Conservation (phyloP, 257 asterid genomes). For the Capsicum pubescens region DNA sequence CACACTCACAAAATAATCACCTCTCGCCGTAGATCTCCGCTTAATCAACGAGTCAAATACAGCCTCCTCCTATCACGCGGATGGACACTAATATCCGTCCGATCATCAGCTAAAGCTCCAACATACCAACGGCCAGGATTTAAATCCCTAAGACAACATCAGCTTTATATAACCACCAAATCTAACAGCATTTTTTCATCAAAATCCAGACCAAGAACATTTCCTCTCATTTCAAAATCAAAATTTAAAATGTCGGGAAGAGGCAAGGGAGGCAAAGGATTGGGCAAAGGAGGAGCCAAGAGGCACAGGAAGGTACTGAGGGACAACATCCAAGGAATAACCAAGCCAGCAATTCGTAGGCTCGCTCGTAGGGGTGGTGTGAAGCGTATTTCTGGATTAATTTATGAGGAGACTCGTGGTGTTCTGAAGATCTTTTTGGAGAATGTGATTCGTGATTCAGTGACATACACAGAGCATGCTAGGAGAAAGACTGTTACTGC, state of each 20-base stretch:
- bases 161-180: background rate
- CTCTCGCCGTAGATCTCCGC: background rate
- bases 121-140: background rate
- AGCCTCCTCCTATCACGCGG: background rate
- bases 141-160: background rate
- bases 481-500: slow-evolving; percentile 25
- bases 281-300: slow-evolving; percentile 23
- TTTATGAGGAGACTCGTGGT: slow-evolving; percentile 18
- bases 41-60: background rate
- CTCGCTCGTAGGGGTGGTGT: slow-evolving; percentile 26
- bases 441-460: slow-evolving; percentile 20
- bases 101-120: background rate
- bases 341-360: background rate
- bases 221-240: background rate
- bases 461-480: background rate
- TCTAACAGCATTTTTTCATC: background rate
- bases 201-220: background rate
- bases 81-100: background rate
- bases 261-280: slow-evolving; percentile 22
- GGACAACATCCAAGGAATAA: background rate
- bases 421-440: slow-evolving; percentile 15
- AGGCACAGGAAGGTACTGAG: background rate
- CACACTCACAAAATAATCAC: background rate
- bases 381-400: slow-evolving; percentile 17
- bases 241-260: background rate